These are phyloP conservation scores for Tetrapisispora taiwanensis DNA, from an alignment of 805 yeast genomes.

Conservation along the genomic window DNA sequence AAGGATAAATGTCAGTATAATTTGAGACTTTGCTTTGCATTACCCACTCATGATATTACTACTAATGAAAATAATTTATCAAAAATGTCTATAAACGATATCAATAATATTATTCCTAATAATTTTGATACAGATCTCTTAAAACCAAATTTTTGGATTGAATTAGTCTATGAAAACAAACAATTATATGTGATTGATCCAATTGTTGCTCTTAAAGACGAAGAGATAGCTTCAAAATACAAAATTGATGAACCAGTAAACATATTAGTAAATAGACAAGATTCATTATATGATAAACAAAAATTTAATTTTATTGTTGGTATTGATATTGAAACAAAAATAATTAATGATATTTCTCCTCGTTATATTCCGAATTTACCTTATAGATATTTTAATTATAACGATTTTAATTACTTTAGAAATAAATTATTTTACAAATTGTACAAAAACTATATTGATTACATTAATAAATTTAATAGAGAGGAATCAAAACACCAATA, in stretches of 20 bases:
- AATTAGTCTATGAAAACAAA: slow-evolving; percentile 5
- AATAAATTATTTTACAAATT: slow-evolving; percentile 7
- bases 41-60: slow-evolving; percentile 14
- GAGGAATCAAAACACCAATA: not conserved
- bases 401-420: slow-evolving; percentile 1
- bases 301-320: slow-evolving; percentile 12
- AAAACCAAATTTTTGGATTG: slow-evolving; percentile 23
- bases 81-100: slow-evolving; percentile 2
- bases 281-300: slow-evolving; percentile 8
- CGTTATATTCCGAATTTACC: slow-evolving; percentile 14
- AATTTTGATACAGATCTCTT: slow-evolving; percentile 19
- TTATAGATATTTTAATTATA: slow-evolving; percentile 11
- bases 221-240: slow-evolving; percentile 9
- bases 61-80: slow-evolving; percentile 1
- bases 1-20: slow-evolving; percentile 1
- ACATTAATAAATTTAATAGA: not conserved
- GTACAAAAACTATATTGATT: slow-evolving; percentile 3
- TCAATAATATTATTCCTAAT: slow-evolving; percentile 12
- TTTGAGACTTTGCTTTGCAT: slow-evolving; percentile 16
- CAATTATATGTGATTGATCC: slow-evolving; percentile 19
- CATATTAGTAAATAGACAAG: slow-evolving; percentile 4
- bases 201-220: slow-evolving; percentile 11
- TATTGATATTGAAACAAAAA: slow-evolving; percentile 6
- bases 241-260: slow-evolving; percentile 6
- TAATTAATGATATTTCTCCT: slow-evolving; percentile 16